These are phyloP conservation scores for Naematelia encephala DNA, from an alignment of 768 basidiomycete genomes.

Conservation along the genomic window DNA sequence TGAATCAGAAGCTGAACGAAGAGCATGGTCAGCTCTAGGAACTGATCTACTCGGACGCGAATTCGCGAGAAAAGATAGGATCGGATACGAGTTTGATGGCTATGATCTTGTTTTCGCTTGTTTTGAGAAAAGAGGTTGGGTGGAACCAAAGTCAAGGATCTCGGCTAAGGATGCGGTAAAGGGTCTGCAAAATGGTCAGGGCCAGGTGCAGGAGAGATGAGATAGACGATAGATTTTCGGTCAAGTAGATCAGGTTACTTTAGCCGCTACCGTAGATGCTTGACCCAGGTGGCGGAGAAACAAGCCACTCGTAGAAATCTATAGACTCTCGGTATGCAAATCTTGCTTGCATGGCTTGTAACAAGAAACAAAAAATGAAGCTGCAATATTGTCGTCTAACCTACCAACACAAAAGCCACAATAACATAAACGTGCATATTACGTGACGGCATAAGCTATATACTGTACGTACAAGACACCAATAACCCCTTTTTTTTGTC, in stretches of 20 bases:
- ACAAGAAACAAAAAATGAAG: not conserved
- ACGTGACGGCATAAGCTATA: not conserved
- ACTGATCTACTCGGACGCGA: conserved; percentile 44
- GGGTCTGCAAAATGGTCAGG: too few species aligned
- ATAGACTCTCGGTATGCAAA: too few species aligned
- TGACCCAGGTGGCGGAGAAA: too few species aligned
- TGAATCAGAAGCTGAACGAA: conserved; percentile 59
- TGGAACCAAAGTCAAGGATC: conserved; percentile 10
- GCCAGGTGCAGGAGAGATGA: too few species aligned
- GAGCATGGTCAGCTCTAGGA: conserved; percentile 59
- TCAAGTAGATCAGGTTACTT: too few species aligned
- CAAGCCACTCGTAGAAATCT: too few species aligned
- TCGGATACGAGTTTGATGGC: conserved; percentile 94
- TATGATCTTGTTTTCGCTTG: conserved; percentile 50
- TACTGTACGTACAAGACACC: not conserved
- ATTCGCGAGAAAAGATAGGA: conserved; percentile 89
- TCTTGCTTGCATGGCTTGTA: too few species aligned
- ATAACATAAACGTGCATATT: not conserved
- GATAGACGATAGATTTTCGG: too few species aligned
- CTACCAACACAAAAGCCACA: too few species aligned
- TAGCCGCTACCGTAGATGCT: too few species aligned
- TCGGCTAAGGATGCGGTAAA: too few species aligned
- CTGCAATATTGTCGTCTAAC: not conserved
- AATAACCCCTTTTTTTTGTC: not conserved
- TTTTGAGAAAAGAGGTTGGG: conserved; percentile 46